Evolutionary conservation across 495 filamentous ascomycete species (phyloP).

Genomic region (Penicillium odoratum): DNA sequence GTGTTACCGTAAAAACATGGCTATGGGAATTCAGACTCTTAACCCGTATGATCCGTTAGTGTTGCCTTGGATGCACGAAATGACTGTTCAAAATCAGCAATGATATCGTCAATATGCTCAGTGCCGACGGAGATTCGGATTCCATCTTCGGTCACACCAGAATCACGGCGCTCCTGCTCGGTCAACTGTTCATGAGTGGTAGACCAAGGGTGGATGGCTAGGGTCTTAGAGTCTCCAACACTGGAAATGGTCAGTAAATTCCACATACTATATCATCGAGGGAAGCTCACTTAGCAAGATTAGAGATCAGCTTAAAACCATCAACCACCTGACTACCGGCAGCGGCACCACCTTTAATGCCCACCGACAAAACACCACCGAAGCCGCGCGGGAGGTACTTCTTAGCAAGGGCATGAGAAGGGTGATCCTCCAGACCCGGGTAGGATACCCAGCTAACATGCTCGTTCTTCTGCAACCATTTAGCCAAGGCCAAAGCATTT

Average conservation of each 20-base stretch:
- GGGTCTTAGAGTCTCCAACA: constrained; percentile 74
- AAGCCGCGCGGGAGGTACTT: constrained; percentile 87
- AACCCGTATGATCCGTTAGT: constrained; percentile 3
- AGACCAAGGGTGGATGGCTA: constrained; percentile 95
- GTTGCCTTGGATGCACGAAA: constrained; percentile 60
- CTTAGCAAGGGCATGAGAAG: constrained; percentile 78
- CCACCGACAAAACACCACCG: constrained; percentile 90
- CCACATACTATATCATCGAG: not conserved
- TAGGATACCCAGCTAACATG: constrained; percentile 94
- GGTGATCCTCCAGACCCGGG: constrained; percentile 81
- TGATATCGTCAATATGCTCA: constrained; percentile 98
- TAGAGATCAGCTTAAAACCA: constrained; percentile 91
- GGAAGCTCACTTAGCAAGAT: constrained; percentile 71
- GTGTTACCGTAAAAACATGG: not conserved
- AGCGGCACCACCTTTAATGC: constrained; percentile 81
- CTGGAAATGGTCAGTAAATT: constrained; percentile 31
- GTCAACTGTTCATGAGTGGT: constrained; percentile 95
- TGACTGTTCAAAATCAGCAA: constrained; percentile 92
- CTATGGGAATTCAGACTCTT: not conserved
- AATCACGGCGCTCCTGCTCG: constrained; percentile 76
- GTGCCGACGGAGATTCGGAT: constrained; percentile 97
- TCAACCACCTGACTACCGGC: constrained; percentile 89
- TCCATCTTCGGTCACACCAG: constrained; percentile 86
- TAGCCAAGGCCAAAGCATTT: constrained; percentile 79
- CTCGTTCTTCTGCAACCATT: constrained; percentile 80